A percentile compares a stretch with the other conserved stretches of the same genome.
Evolutionary conservation across 2,329 filamentous ascomycete species (phyloP).

Genomic region (Cercospora sp.): DNA sequence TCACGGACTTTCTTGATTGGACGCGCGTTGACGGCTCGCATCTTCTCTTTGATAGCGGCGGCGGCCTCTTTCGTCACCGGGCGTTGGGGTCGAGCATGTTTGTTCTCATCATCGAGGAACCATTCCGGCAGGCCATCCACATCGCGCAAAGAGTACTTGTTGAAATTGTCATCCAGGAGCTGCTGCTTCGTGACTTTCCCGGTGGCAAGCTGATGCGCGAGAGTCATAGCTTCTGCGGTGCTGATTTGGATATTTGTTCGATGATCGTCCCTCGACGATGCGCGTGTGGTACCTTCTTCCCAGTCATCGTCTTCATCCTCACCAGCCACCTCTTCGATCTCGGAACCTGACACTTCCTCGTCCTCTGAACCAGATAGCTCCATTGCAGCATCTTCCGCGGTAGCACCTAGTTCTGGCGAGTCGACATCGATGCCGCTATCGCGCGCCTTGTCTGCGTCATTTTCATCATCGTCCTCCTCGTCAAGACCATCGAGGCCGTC

Average conservation of each 20-base stretch:
- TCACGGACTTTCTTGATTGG: conserved; percentile 99
- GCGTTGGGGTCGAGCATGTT: conserved; percentile 79
- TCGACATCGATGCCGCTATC: conserved; percentile 47
- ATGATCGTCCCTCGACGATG: conserved; percentile 48
- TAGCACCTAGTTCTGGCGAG: conserved; percentile 33
- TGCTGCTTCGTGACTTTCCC: conserved; percentile 79
- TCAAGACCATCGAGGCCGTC: conserved; percentile 57
- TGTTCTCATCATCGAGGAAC: conserved; percentile 91
- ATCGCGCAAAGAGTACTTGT: conserved; percentile 88
- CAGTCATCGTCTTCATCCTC: conserved; percentile 55
- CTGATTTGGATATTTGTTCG: conserved; percentile 91
- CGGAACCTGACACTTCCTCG: conserved; percentile 32
- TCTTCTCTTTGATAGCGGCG: conserved; percentile 89
- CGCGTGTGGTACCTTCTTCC: conserved; percentile 61
- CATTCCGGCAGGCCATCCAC: conserved; percentile 90
- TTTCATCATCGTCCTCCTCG: conserved; percentile 35
- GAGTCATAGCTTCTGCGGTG: conserved; percentile 98
- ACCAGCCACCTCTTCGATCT: conserved; percentile 35
- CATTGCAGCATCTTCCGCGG: conserved; percentile 26
- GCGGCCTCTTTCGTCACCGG: conserved; percentile 92
- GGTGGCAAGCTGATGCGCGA: conserved; percentile 87
- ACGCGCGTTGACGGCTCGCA: conserved; percentile 86
- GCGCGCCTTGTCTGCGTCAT: conserved; percentile 46
- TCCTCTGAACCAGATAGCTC: conserved; percentile 20
- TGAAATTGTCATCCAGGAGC: conserved; percentile 87